Base-by-base conservation (phyloP, 331 rosid species). In the Acacia concinna region DNA sequence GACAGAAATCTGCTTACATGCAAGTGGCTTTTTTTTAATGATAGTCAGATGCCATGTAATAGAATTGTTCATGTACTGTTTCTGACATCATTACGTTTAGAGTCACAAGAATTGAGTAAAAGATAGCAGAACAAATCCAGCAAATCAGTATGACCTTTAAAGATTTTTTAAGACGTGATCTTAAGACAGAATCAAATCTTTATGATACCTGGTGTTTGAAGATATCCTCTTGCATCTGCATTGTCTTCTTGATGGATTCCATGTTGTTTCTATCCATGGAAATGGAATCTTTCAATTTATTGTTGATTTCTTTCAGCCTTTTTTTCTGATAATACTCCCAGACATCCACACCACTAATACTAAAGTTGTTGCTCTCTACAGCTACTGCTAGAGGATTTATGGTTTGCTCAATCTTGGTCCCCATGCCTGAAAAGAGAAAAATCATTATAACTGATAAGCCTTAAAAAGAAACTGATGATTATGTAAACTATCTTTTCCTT, bases 141-240 rank as follows among this genome's bases (percentile, higher is more conserved):
- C 38, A 60, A 5, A 38, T 14, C 21, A 38, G 14, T n/a, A 21
- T 43, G 60, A 79, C 47, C 11, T 80, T 54, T 54, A 17, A 17
- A 41, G 43, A 9, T 14, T 73, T 59, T 37, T 46, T 56, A 71
- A 74, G 74, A 81, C 70, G 51, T 35, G 76, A 76, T 66, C 57
- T 66, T 20, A 2, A 32, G 31, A 76, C 18, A 54, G 52, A 15
- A 78, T 34, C 60, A 83, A 68, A 0, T 14, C 56, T 65, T 82
- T 6, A 71, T 69, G 80, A 37, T 88, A 96, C 99, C 94, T 96
- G 99, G 64, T 88, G 79, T 79, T 89, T 91, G 83, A 96, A 96
- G 82, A 82, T 85, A 78, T 87, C 87, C 71, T 96, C 99, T 66
- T 96, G 99, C 91, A 78, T 81, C 89, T 86, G 96, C 97, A 96